Evolutionary conservation across 2,329 filamentous ascomycete genomes (phyloP).

Genomic region (Venturia asperata): DNA sequence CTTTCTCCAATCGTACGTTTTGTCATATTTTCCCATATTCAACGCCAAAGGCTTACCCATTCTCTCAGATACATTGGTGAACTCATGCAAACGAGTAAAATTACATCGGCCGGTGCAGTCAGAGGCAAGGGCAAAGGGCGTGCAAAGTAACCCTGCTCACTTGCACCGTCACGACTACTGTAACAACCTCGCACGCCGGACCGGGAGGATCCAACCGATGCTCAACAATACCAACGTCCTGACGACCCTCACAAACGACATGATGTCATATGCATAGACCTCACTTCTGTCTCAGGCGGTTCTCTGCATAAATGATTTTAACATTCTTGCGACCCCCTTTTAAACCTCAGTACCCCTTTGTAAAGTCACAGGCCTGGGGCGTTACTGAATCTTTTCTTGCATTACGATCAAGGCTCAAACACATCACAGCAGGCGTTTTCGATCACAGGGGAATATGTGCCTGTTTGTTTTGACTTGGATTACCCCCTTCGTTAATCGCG

Average conservation of each 20-base stretch:
- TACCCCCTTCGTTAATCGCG: conserved; percentile 7
- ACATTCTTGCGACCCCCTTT: neutral
- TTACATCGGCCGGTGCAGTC: conserved; percentile 46
- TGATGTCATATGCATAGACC: neutral
- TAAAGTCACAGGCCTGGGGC: neutral
- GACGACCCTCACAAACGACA: neutral
- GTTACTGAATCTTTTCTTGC: neutral
- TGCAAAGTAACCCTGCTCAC: neutral
- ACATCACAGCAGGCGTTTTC: neutral
- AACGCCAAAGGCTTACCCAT: neutral
- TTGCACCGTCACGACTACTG: neutral
- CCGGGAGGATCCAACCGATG: neutral
- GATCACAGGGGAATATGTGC: neutral
- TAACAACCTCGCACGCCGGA: neutral
- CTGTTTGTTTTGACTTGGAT: neutral
- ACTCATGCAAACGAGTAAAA: conserved; percentile 69
- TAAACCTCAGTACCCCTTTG: neutral
- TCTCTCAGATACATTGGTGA: conserved; percentile 81
- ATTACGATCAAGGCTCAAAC: neutral
- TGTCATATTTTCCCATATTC: neutral
- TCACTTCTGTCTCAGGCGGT: neutral
- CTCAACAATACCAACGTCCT: neutral
- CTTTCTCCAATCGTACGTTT: conserved; percentile 65
- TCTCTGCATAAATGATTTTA: neutral
- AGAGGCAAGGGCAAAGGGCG: conserved; percentile 39